These are phyloP conservation scores for Betula pendula DNA, from an alignment of 306 rosid species.

Conservation along the genomic window DNA sequence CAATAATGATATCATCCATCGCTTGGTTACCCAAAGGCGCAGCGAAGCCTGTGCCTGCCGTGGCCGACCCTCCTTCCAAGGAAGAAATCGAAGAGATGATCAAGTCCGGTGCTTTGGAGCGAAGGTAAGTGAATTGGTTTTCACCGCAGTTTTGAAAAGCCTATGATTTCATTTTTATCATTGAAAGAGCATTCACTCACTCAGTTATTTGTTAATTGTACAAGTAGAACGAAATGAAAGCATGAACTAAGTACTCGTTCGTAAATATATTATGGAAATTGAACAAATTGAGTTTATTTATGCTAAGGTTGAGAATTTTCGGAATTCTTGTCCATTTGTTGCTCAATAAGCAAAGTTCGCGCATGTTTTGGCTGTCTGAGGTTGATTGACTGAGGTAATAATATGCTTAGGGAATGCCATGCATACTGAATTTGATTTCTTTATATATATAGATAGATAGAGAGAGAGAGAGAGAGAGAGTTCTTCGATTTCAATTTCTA, in stretches of 20 bases:
- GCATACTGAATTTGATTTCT: not conserved
- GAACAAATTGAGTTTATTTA: too few species aligned
- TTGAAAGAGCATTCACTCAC: too few species aligned
- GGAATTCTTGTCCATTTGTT: not conserved
- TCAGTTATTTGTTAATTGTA: not conserved
- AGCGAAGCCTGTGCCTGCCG: slow-evolving; percentile 49
- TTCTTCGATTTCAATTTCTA: too few species aligned
- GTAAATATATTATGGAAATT: not conserved
- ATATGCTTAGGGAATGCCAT: not conserved
- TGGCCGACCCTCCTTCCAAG: slow-evolving; percentile 68
- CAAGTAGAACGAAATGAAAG: not conserved
- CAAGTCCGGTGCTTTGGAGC: slow-evolving; percentile 30
- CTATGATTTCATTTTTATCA: too few species aligned
- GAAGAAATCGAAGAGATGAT: slow-evolving; percentile 63
- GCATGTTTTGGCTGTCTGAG: too few species aligned
- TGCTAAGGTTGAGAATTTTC: not conserved
- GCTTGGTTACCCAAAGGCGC: slow-evolving; percentile 85
- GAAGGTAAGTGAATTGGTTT: slow-evolving; percentile 20
- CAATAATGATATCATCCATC: slow-evolving; percentile 60
- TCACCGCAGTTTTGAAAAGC: not conserved
- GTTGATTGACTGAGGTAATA: not conserved
- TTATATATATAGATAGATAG: too few species aligned
- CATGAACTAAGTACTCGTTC: not conserved
- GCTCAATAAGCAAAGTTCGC: not conserved
- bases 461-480: too few species aligned